Evolutionary conservation across 108 stramenopile species (phyloP).

Genomic region (Pseudonitzschia multistriata): DNA sequence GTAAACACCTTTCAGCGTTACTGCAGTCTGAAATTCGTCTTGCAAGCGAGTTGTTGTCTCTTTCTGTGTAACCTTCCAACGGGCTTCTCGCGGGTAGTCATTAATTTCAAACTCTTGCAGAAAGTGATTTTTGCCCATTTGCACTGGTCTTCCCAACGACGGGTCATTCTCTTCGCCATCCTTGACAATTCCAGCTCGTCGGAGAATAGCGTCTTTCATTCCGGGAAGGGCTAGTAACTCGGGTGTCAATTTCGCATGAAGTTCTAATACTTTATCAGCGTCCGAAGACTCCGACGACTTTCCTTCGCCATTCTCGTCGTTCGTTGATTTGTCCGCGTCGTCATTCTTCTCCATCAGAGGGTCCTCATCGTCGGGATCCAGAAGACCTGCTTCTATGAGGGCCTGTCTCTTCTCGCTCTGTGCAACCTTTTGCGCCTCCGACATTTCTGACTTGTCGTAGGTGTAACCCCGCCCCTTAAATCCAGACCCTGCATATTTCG

Average conservation of each 20-base stretch:
- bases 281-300: constrained; percentile 17
- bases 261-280: constrained; percentile 37
- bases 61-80: constrained; percentile 88
- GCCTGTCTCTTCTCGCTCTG: constrained; percentile 88
- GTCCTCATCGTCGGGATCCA: constrained; percentile 82
- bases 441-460: constrained; percentile 94
- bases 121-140: constrained; percentile 69
- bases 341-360: constrained; percentile 24
- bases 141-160: constrained; percentile 35
- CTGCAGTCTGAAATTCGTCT: constrained; percentile 89
- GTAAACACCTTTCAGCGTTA: constrained; percentile 87
- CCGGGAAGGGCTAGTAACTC: constrained; percentile 83
- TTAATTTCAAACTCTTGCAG: constrained; percentile 91
- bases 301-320: constrained; percentile 6
- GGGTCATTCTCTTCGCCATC: constrained; percentile 38
- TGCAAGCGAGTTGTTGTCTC: constrained; percentile 85
- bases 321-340: constrained; percentile 3
- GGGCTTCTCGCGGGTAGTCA: constrained; percentile 88
- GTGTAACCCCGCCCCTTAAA: constrained; percentile 96
- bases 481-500: constrained; percentile 89
- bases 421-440: constrained; percentile 87
- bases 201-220: constrained; percentile 82
- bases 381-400: constrained; percentile 82
- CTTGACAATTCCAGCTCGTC: constrained; percentile 64
- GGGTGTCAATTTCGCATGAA: constrained; percentile 71